Conservation (phyloP, 1,139 yeast species). For the Pichia sp. region DNA sequence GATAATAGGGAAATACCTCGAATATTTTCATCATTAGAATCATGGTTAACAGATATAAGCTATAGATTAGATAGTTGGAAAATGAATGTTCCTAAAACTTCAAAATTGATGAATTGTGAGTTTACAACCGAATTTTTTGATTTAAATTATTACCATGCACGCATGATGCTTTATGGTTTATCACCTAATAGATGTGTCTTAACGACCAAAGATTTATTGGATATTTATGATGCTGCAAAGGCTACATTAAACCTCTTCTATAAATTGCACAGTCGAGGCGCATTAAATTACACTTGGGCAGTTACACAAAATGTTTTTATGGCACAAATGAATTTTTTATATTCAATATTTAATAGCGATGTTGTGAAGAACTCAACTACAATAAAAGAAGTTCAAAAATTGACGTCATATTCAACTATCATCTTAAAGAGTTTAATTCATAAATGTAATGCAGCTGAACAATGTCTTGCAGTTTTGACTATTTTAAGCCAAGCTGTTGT, state of each 20-base stretch:
- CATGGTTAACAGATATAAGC: slow-evolving; percentile 45
- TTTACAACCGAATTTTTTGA: slow-evolving; percentile 65
- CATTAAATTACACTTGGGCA: slow-evolving; percentile 86
- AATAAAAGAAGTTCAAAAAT: slow-evolving; percentile 46
- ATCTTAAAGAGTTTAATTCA: slow-evolving; percentile 59
- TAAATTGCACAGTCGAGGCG: slow-evolving; percentile 46
- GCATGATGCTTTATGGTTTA: slow-evolving; percentile 67
- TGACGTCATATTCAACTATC: slow-evolving; percentile 51
- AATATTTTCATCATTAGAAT: slow-evolving; percentile 43
- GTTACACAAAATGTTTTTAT: slow-evolving; percentile 83
- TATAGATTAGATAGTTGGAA: slow-evolving; percentile 49
- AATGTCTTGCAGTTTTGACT: slow-evolving; percentile 67
- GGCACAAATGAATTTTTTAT: slow-evolving; percentile 83
- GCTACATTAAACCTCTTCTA: slow-evolving; percentile 61
- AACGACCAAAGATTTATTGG: slow-evolving; percentile 45
- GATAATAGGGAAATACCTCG: slow-evolving; percentile 70
- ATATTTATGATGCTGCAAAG: slow-evolving; percentile 59
- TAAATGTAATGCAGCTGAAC: slow-evolving; percentile 72
- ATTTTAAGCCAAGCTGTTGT: slow-evolving; percentile 67
- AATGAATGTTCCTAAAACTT: slow-evolving; percentile 47
- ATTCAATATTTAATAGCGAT: slow-evolving; percentile 64
- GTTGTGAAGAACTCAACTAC: slow-evolving; percentile 44
- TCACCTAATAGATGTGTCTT: slow-evolving; percentile 63
- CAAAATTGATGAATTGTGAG: slow-evolving; percentile 62
- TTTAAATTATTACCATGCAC: slow-evolving; percentile 72